Evolutionary conservation across 2,329 filamentous ascomycete genomes (phyloP), one percentile per base, ranked within the genome.

Genomic region (Trichoderma hamatum): DNA sequence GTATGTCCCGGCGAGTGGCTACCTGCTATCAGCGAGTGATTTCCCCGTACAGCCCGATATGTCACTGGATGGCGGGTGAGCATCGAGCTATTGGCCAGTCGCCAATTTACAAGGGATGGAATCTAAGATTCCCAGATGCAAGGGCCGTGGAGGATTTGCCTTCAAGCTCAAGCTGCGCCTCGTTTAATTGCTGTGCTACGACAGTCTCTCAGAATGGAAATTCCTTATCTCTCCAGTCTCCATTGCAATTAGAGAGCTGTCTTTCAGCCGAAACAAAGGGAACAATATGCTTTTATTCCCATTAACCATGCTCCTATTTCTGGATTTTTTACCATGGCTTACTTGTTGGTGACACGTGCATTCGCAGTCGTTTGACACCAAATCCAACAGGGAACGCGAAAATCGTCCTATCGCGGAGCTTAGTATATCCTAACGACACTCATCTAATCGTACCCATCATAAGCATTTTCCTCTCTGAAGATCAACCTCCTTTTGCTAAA

Each of bases 81-180:
- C 19, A 5, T 36, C 39, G 28, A 49, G 34, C 36, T 26, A 67
- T 67, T 59, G 54, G 64, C 30, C 39, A 9, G 26, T 28, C 21
- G 19, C 32, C 26, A 28, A 59, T 59, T 43, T 49, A 51, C 52
- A 28, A 67, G 64, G 64, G 64, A 67, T 51, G 54, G 54, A 26
- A 59, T 49, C 54, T 59, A 11, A 67, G 64, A 67, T 67, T 58
- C 32, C 13, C 6, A 10, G 21, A 59, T 51, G 54, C 64, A 67
- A 67, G 64, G 64, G 64, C 26, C 28, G 10, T n/a, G 2, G 3
- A 30, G 32, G 10, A 30, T 49, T 66, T 28, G 39, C 28, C 54
- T 67, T 32, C 24, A 43, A 46, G 36, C 36, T 56, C 32, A 24
- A 32, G 36, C 36, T 59, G 28, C 36, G 64, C 64, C 16, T 58